Base-by-base conservation (phyloP, 192 early-diverging fungal species). In the Geranomyces variabilis region DNA sequence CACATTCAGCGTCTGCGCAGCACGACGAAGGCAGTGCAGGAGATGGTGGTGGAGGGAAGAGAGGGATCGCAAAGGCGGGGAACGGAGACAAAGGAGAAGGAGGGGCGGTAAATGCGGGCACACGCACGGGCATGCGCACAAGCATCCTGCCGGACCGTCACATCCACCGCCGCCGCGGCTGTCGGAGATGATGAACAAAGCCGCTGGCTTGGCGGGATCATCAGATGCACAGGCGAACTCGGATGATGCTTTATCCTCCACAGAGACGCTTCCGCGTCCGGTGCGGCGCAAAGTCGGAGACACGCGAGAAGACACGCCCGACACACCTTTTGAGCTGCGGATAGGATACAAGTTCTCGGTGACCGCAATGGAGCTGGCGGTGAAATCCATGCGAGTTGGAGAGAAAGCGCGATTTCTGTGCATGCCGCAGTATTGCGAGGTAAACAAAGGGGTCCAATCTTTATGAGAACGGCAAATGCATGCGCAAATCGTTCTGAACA, bases 331-430 rank as follows among this genome's bases (percentile, higher is more conserved):
- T 75, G 82, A 84, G 66, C 57, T 87, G 57, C 75, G 85, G 6
- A 80, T 84, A 29, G 85, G 85, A 0, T 78, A 75, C 65, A 77
- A 69, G 9, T 87, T 87, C 61, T 79, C 80, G 26, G 82, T 84
- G 15, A 73, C 63, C 24, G 75, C 74, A 13, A 59, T 87, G 53
- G 85, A 87, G 64, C 70, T 76, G 10, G 75, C 75, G 34, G 71
- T 87, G 4, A 81, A 79, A 49, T 72, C 80, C 4, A 87, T 87
- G 85, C 26, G 47, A 5, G 58, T 83, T 4, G 83, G 83, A 1
- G 80, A 82, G 46, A 63, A 68, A 22, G 75, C 82, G 21, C 65
- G 77, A 14, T 87, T 87, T 66, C 73, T 87, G 2, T 79, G 79
- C 63, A 66, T 81, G 67, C 82, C 82, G 10, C 73, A 85, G 58